These are phyloP conservation scores for Galeopsis tetrahit DNA, from an alignment of 257 asterid species.

Conservation along the genomic window DNA sequence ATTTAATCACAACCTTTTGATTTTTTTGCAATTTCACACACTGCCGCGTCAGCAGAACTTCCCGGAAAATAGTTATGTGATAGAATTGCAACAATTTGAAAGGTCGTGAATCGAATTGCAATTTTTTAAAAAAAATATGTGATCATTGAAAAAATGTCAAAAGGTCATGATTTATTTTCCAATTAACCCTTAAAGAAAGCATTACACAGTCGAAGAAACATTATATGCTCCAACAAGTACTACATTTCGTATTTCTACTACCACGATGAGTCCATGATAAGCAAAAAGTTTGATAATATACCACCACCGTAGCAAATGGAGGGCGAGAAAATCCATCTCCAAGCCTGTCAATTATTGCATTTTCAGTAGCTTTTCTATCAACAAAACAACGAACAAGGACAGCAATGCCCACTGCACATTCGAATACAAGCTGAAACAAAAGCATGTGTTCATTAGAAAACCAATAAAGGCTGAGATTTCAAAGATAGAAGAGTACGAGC, in stretches of 20 bases:
- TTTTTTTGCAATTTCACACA: no score
- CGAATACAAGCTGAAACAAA: slow-evolving; percentile 81
- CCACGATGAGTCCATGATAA: neutral
- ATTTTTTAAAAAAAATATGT: no score
- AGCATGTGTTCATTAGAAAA: slow-evolving; percentile 25
- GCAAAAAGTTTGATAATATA: slow-evolving; percentile 38
- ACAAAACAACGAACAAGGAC: slow-evolving; percentile 93
- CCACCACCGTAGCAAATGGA: slow-evolving; percentile 94
- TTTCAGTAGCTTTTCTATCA: slow-evolving; percentile 70
- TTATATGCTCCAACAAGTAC: slow-evolving; percentile 1
- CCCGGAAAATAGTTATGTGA: no score
- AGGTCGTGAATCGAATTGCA: no score
- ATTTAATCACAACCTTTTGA: no score
- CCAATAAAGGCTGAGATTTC: neutral
- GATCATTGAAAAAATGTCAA: no score
- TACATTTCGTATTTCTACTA: neutral
- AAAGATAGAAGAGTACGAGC: slow-evolving; percentile 18
- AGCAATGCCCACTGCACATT: slow-evolving; percentile 79
- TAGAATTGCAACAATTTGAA: no score
- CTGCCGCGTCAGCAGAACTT: no score
- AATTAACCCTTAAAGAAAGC: neutral
- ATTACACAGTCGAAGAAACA: slow-evolving; percentile 4
- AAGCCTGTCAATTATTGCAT: slow-evolving; percentile 72
- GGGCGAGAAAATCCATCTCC: slow-evolving; percentile 98
- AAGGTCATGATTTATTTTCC: no score